Evolutionary conservation across 2,329 filamentous ascomycete genomes (phyloP), one percentile per base, ranked within the genome.

Genomic region (Xylaria sp.): DNA sequence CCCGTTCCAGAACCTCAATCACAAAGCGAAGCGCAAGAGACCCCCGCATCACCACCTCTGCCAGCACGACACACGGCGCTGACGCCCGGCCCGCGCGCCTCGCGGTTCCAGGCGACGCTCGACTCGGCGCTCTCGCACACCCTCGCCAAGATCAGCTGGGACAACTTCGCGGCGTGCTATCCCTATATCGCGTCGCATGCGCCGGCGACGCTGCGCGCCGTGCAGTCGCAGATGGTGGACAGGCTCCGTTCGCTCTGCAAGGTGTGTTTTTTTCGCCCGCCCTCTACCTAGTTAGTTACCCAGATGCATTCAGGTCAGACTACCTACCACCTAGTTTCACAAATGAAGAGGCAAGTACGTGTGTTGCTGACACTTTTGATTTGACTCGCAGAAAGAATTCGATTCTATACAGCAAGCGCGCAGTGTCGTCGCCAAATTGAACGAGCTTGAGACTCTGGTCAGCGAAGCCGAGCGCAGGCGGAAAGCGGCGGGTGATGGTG

Each of bases 111-210:
- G 61, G 80, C 84, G 63, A 81, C 89, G 40, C 89, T 88, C 76
- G 81, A 82, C 63, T 79, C 82, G 66, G 84, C 84, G 33, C 83
- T 90, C 28, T 72, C 78, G 54, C 84, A 84, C 72, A 89, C 88
- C 2, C 82, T 90, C 38, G 80, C 78, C 72, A 85, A 86, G 75
- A 81, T 90, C 63, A 83, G 80, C 71, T 88, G 84, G 80, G 82
- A 85, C 58, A 88, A 87, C 76, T 86, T 90, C 73, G 84, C 85
- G 2, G 81, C 84, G 1, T 91, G 89, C 79, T 91, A 89, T 77
- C 88, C 89, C 51, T 88, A 85, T 23, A 81, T 90, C n/a, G 84
- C 86, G 20, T 76, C 79, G 46, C 80, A 82, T 69, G 83, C 87
- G 23, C 85, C 86, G 28, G 80, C 78, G 7, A 82, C 85, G 44